Conservation (phyloP, 2,329 filamentous ascomycete genomes). For the Corniculantispora saksenae region DNA sequence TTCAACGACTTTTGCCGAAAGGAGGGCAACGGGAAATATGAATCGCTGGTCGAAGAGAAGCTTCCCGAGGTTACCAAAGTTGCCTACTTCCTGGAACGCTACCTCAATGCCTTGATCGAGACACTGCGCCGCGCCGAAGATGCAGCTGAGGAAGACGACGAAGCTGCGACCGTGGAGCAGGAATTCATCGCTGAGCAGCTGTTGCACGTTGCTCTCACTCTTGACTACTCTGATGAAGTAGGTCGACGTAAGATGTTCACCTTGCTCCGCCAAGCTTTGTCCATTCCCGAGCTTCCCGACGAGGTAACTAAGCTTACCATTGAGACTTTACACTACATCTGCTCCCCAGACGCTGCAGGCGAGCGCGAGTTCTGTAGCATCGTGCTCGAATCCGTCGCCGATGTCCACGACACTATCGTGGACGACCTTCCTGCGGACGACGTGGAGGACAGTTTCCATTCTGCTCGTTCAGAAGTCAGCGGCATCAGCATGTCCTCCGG, state of each 20-base stretch:
- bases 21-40: conserved; percentile 72
- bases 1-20: conserved; percentile 91
- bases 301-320: conserved; percentile 88
- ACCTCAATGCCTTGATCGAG: conserved; percentile 69
- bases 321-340: conserved; percentile 79
- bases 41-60: conserved; percentile 82
- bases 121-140: conserved; percentile 60
- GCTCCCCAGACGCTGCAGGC: conserved; percentile 70
- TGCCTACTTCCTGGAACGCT: conserved; percentile 81
- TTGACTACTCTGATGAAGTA: conserved; percentile 98
- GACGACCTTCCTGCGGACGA: conserved; percentile 63
- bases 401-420: conserved; percentile 92
- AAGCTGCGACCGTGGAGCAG: conserved; percentile 83
- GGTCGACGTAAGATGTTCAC: conserved; percentile 95
- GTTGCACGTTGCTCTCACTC: conserved; percentile 83
- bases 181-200: conserved; percentile 97
- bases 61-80: conserved; percentile 92
- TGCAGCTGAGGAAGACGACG: conserved; percentile 63
- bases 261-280: conserved; percentile 80
- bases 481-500: conserved; percentile 58
- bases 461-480: conserved; percentile 82
- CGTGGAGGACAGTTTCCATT: conserved; percentile 80
- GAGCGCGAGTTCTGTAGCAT: conserved; percentile 83
- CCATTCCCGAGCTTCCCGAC: conserved; percentile 84
- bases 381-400: conserved; percentile 89